phyloP scores from a whole-genome alignment of 305 asterid genomes.

The Solanum aculeatissimum region DNA sequence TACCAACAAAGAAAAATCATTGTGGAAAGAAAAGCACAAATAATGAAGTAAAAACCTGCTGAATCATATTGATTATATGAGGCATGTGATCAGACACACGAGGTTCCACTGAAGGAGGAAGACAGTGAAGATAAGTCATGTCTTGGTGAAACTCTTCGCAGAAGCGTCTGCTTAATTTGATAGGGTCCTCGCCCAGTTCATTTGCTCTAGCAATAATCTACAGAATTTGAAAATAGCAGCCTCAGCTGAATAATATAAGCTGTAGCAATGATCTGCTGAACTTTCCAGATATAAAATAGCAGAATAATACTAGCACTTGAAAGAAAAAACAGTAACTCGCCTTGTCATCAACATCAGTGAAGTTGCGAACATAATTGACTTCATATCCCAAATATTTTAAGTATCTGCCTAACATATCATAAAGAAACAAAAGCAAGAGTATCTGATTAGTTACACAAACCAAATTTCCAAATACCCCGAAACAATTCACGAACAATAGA shows the following conservation, averaged over 20 bases:
- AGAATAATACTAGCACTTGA: neutral
- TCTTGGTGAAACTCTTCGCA: conserved; percentile 90
- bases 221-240: conserved; percentile 53
- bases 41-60: conserved; percentile 40
- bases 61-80: conserved; percentile 79
- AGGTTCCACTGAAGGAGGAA: conserved; percentile 90
- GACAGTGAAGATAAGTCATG: conserved; percentile 69
- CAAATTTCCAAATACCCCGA: neutral
- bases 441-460: conserved; percentile 9
- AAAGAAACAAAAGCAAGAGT: conserved; percentile 6
- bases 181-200: conserved; percentile 78
- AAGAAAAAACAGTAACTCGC: conserved; percentile 21
- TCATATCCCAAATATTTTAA: conserved; percentile 87
- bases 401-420: conserved; percentile 68
- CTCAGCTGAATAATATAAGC: conserved; percentile 26
- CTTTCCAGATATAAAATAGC: neutral
- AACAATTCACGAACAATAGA: neutral
- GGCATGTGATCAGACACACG: conserved; percentile 93
- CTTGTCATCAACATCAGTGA: conserved; percentile 99
- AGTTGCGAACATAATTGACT: conserved; percentile 88
- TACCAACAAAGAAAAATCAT: neutral
- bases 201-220: conserved; percentile 93
- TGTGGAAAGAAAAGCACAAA: neutral
- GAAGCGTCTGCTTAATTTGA: conserved; percentile 64
- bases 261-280: neutral